phyloP scores from a whole-genome alignment of 1,284 basidiomycete genomes.

The Heliocybe sulcata region DNA sequence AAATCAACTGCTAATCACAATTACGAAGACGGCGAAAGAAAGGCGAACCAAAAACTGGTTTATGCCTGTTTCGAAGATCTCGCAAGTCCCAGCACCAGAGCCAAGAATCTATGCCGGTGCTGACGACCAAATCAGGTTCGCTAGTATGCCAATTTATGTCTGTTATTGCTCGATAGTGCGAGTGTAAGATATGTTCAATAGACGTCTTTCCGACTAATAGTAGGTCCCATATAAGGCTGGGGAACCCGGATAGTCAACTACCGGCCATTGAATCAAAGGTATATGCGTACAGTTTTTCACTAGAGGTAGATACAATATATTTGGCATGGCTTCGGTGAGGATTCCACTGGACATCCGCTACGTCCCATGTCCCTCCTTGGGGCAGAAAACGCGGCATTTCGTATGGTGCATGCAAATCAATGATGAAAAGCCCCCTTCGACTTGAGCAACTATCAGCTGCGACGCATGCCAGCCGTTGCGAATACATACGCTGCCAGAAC shows the following conservation, averaged over 20 bases:
- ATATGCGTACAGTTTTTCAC: slow-evolving; percentile 76
- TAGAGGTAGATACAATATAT: slow-evolving; percentile 93
- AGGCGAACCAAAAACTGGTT: slow-evolving; percentile 56
- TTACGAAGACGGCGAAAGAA: neutral
- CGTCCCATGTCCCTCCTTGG: slow-evolving; percentile 44
- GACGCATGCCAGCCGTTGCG: neutral
- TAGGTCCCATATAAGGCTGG: slow-evolving; percentile 89
- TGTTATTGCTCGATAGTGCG: slow-evolving; percentile 89
- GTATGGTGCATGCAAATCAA: slow-evolving; percentile 86
- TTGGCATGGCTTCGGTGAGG: slow-evolving; percentile 81
- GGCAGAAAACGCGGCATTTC: slow-evolving; percentile 80
- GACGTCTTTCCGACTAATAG: slow-evolving; percentile 60
- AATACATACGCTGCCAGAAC: slow-evolving; percentile 70
- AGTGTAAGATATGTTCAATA: slow-evolving; percentile 76
- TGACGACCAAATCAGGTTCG: slow-evolving; percentile 71
- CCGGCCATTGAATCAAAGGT: neutral
- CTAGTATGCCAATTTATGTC: slow-evolving; percentile 94
- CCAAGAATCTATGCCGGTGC: slow-evolving; percentile 78
- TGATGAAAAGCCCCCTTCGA: slow-evolving; percentile 92
- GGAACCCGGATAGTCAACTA: slow-evolving; percentile 2
- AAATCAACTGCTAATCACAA: neutral
- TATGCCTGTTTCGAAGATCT: slow-evolving; percentile 31
- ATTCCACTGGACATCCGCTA: slow-evolving; percentile 36
- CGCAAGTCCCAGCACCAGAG: slow-evolving; percentile 87
- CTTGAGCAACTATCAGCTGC: slow-evolving; percentile 26